Percentiles rank a stretch among this genome's conserved stretches.
Evolutionary conservation across 2,329 filamentous ascomycete genomes (phyloP).

Genomic region (Ceratocystis albifundus): DNA sequence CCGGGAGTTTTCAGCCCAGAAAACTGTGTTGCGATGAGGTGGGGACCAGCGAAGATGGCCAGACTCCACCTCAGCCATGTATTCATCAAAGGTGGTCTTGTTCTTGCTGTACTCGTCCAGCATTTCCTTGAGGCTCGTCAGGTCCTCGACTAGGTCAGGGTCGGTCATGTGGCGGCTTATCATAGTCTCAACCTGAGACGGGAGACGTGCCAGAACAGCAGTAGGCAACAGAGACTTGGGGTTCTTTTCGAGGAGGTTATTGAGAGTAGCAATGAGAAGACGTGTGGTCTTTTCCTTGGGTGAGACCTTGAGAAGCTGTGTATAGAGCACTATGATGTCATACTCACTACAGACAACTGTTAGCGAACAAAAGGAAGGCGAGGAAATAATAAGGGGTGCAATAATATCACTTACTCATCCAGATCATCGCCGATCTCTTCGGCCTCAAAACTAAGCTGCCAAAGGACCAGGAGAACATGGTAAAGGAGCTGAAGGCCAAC

Average conservation of each 20-base stretch:
- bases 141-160: slow-evolving; percentile 51
- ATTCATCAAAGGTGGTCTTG: slow-evolving; percentile 75
- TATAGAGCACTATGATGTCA: slow-evolving; percentile 82
- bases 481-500: slow-evolving; percentile 90
- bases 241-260: slow-evolving; percentile 67
- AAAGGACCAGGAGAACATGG: slow-evolving; percentile 82
- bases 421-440: slow-evolving; percentile 60
- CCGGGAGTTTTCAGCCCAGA: slow-evolving; percentile 86
- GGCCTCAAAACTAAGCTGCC: slow-evolving; percentile 94
- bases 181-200: slow-evolving; percentile 51
- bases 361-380: neutral
- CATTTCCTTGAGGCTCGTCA: slow-evolving; percentile 49
- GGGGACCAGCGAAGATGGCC: slow-evolving; percentile 89
- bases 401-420: slow-evolving; percentile 54
- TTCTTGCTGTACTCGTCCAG: slow-evolving; percentile 57
- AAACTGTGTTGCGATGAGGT: slow-evolving; percentile 72
- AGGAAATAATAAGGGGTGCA: neutral
- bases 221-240: slow-evolving; percentile 65
- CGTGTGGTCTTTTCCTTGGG: slow-evolving; percentile 97
- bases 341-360: slow-evolving; percentile 54
- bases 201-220: slow-evolving; percentile 76
- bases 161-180: slow-evolving; percentile 52
- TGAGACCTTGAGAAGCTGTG: slow-evolving; percentile 80
- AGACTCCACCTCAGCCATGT: slow-evolving; percentile 72
- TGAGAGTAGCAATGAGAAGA: slow-evolving; percentile 75